Base-by-base conservation (phyloP, 2,329 filamentous ascomycete genomes). In the Xylaria arbuscula region DNA sequence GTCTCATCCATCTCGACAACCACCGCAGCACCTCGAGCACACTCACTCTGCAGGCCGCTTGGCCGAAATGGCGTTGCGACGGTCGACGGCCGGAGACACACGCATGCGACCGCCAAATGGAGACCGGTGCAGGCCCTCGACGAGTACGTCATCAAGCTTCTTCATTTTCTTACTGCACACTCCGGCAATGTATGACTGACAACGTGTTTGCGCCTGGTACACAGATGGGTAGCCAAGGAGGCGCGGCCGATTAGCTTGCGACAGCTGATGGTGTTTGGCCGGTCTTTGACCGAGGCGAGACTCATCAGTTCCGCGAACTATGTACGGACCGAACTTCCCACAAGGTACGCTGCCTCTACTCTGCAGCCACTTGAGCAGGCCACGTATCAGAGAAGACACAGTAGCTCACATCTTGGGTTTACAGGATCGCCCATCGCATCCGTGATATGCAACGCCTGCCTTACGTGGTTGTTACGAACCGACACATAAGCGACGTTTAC, bases 371-470 rank as follows among this genome's bases (percentile, higher is more conserved):
- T 3, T 28, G 22, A 24, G 11, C 36, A 17, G 13, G 17, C 24
- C 19, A 51, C 8, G 11, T 22, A 34, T 13, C n/a, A 28, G 28
- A 34, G 11, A 19, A n/a, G n/a, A 40, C 54, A 45, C 10, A 45
- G 34, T 11, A 45, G 42, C 60, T 65, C 19, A 67, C 48, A 1
- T 22, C 9, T 15, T 24, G 34, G 3, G 34, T 62, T 24, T 59
- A 58, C 72, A 95, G 93, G 74, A 89, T 98, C 73, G 93, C 95
- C 19, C 96, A 99, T 81, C 92, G 96, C 40, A 90, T 99, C 71
- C 93, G 97, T 67, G 95, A 99, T 79, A 98, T 99, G 88, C 96
- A 99, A 80, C 94, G 93, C 71, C 86, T 99, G 48, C 96, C 96
- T 19, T 99, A 97, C 78, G 93, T 96, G 45, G 95, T 98, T 63